Evolutionary conservation across 495 filamentous ascomycete species (phyloP).

Genomic region (Cercophora newfieldiana): DNA sequence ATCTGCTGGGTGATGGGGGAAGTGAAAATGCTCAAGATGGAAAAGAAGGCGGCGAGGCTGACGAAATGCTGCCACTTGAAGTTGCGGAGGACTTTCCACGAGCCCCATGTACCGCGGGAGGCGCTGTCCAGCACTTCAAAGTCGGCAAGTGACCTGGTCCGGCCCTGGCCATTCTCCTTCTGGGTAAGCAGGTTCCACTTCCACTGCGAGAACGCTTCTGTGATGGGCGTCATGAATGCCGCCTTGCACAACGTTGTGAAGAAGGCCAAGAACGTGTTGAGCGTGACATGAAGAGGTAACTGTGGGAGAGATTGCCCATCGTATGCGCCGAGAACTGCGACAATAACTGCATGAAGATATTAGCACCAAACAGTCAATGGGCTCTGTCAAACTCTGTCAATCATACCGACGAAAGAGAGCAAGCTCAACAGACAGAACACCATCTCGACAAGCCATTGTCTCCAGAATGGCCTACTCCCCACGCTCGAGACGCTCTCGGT

Average conservation of each 20-base stretch:
- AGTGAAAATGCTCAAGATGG: slow-evolving; percentile 17
- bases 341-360: background rate
- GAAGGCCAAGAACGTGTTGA: slow-evolving; percentile 24
- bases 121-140: slow-evolving; percentile 47
- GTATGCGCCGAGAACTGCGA: slow-evolving; percentile 13
- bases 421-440: background rate
- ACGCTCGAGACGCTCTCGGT: background rate
- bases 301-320: slow-evolving; percentile 15
- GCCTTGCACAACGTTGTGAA: slow-evolving; percentile 46
- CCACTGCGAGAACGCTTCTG: slow-evolving; percentile 42
- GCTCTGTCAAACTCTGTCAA: background rate
- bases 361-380: background rate
- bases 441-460: background rate
- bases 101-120: slow-evolving; percentile 24
- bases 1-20: slow-evolving; percentile 18
- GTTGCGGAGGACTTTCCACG: slow-evolving; percentile 9
- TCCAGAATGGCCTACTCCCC: background rate
- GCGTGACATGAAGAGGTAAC: slow-evolving; percentile 28
- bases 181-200: slow-evolving; percentile 50
- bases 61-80: slow-evolving; percentile 18
- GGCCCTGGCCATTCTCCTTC: slow-evolving; percentile 27
- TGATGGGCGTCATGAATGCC: slow-evolving; percentile 41
- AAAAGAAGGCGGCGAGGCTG: slow-evolving; percentile 4
- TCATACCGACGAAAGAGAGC: slow-evolving; percentile 1
- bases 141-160: slow-evolving; percentile 32